Percentiles rank a stretch among this genome's conserved stretches.
Evolutionary conservation across 768 basidiomycete species (phyloP).

Genomic region (Cyclocybe cylindracea): DNA sequence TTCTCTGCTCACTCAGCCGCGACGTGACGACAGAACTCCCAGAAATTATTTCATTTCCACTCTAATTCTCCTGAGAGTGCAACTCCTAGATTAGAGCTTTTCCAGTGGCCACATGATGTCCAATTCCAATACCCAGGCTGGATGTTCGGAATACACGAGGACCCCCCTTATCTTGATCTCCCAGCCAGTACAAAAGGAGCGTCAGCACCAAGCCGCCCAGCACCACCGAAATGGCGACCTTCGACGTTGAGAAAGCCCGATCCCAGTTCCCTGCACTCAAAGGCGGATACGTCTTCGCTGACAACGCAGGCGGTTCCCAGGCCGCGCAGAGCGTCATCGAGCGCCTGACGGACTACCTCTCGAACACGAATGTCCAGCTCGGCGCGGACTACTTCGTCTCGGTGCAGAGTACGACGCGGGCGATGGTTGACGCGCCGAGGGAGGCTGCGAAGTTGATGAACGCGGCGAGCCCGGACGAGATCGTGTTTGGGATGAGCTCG

Average conservation of each 20-base stretch:
- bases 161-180: too few relatives aligned
- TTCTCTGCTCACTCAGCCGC: too few relatives aligned
- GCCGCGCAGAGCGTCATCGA: constrained; percentile 56
- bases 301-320: constrained; percentile 80
- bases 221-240: constrained; percentile 5
- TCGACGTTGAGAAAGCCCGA: constrained; percentile 55
- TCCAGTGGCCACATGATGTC: too few relatives aligned
- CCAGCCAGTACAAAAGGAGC: too few relatives aligned
- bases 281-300: constrained; percentile 65
- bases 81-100: too few relatives aligned
- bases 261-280: constrained; percentile 63
- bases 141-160: too few relatives aligned
- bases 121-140: too few relatives aligned
- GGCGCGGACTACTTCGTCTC: constrained; percentile 71
- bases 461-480: constrained; percentile 58
- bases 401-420: constrained; percentile 45
- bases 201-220: too few relatives aligned
- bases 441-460: constrained; percentile 64
- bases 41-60: too few relatives aligned
- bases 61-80: too few relatives aligned
- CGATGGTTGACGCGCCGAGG: constrained; percentile 48
- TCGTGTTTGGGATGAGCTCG: constrained; percentile 67
- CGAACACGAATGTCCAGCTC: constrained; percentile 73
- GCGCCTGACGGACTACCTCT: constrained; percentile 64
- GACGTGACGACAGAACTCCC: too few relatives aligned